Percentiles rank a stretch among this genome's conserved stretches.
Evolutionary conservation across 2,329 filamentous ascomycete species (phyloP).

Genomic region (Dendryphion nanum): DNA sequence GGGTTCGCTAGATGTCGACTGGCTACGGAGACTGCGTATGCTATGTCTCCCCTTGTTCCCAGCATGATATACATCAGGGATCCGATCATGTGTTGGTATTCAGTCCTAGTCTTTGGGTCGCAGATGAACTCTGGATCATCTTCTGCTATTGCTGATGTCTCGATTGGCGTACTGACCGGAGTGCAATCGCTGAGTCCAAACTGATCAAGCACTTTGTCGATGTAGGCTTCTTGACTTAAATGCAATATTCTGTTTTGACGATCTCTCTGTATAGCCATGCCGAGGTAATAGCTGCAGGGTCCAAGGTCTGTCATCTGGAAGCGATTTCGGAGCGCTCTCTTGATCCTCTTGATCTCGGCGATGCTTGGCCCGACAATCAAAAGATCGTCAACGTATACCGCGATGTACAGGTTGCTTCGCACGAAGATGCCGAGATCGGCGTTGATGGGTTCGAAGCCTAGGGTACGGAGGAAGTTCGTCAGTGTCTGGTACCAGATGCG

Average conservation of each 20-base stretch:
- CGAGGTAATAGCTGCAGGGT: conserved; percentile 17
- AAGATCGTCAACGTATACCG: conserved; percentile 29
- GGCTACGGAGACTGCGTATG: too few relatives aligned
- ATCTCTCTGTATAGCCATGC: conserved; percentile 19
- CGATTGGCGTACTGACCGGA: too few relatives aligned
- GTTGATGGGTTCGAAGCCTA: conserved; percentile 11
- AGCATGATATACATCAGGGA: too few relatives aligned
- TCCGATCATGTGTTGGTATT: too few relatives aligned
- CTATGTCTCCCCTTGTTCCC: too few relatives aligned
- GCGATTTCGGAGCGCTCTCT: conserved; percentile 7
- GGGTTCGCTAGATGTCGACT: too few relatives aligned
- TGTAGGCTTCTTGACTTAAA: conserved; percentile 19
- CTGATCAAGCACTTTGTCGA: conserved; percentile 15
- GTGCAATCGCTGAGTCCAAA: conserved; percentile 9
- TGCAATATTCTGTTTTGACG: conserved; percentile 5
- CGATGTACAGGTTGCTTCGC: conserved; percentile 11
- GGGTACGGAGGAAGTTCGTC: conserved; percentile 9
- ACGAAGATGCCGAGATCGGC: conserved; percentile 13
- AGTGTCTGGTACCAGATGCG: conserved; percentile 20
- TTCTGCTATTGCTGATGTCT: too few relatives aligned
- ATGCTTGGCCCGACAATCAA: conserved; percentile 14
- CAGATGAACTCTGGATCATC: too few relatives aligned
- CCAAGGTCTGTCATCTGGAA: conserved; percentile 29
- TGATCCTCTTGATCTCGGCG: conserved; percentile 12
- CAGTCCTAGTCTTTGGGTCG: too few relatives aligned